These are phyloP conservation scores for Phytopythium kandeliae DNA, from an alignment of 352 stramenopile genomes.

Conservation along the genomic window DNA sequence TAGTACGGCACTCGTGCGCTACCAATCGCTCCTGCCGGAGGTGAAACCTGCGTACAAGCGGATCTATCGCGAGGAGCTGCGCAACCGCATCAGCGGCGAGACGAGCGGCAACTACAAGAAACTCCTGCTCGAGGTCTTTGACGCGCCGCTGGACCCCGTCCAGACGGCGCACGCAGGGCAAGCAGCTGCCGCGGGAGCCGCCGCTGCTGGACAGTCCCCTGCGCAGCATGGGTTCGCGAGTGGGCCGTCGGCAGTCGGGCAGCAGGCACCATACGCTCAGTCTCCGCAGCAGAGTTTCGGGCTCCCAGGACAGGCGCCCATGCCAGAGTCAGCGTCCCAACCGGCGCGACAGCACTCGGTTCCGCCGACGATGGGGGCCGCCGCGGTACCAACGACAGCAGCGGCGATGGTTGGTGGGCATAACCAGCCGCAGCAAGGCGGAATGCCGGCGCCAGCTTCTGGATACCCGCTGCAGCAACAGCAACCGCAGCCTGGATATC, in stretches of 20 bases:
- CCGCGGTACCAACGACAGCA: background rate
- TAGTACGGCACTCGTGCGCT: slow-evolving; percentile 53
- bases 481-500: slow-evolving; percentile 19
- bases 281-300: background rate
- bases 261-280: background rate
- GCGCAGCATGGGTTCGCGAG: slow-evolving; percentile 1
- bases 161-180: background rate
- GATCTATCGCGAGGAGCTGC: slow-evolving; percentile 50
- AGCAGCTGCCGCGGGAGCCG: background rate
- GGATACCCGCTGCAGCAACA: slow-evolving; percentile 17
- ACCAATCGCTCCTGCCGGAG: slow-evolving; percentile 44
- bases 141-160: slow-evolving; percentile 47
- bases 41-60: slow-evolving; percentile 55
- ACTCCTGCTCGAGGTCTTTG: slow-evolving; percentile 55
- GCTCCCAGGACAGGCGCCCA: background rate
- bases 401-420: slow-evolving; percentile 12
- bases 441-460: slow-evolving; percentile 8
- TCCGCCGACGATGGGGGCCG: background rate
- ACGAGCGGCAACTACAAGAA: slow-evolving; percentile 63
- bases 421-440: slow-evolving; percentile 9
- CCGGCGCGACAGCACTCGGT: background rate
- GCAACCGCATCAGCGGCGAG: slow-evolving; percentile 50
- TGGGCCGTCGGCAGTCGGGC: background rate
- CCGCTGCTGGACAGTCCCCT: slow-evolving; percentile 5
- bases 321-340: background rate